These are phyloP conservation scores for Monosporozyma servazzii DNA, from an alignment of 805 yeast genomes.

Conservation along the genomic window DNA sequence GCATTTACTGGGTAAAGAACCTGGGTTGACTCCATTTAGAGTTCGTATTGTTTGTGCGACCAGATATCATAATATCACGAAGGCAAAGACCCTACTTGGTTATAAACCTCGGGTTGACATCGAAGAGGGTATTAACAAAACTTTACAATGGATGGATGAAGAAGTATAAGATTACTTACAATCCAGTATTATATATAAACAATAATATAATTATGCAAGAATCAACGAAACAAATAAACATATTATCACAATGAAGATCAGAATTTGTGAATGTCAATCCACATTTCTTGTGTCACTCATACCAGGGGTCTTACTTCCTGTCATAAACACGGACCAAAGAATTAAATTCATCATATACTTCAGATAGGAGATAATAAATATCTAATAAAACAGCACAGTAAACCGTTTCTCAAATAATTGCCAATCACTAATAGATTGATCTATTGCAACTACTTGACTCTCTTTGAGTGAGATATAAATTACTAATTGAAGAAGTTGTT, in stretches of 20 bases:
- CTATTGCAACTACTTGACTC: background rate
- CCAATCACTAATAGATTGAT: no score
- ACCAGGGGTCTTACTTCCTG: slow-evolving; percentile 93
- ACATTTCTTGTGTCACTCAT: slow-evolving; percentile 62
- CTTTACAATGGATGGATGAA: slow-evolving; percentile 86
- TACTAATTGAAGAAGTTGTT: background rate
- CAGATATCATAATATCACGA: slow-evolving; percentile 84
- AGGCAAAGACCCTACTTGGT: slow-evolving; percentile 71
- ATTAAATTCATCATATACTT: slow-evolving; percentile 10
- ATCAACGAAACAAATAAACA: background rate
- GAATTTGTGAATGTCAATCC: slow-evolving; percentile 34
- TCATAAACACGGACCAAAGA: slow-evolving; percentile 40
- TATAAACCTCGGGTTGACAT: slow-evolving; percentile 72
- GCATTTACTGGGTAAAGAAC: slow-evolving; percentile 65
- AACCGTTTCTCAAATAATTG: background rate
- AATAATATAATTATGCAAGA: background rate
- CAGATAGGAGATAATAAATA: background rate
- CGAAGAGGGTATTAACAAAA: slow-evolving; percentile 69
- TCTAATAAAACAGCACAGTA: background rate
- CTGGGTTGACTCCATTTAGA: slow-evolving; percentile 93
- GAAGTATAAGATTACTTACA: background rate
- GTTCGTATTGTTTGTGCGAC: slow-evolving; percentile 87
- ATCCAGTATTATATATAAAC: background rate
- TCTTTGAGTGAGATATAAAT: background rate
- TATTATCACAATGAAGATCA: slow-evolving; percentile 15